phyloP scores from a whole-genome alignment of 768 basidiomycete species.

The Steccherinum ochraceum region DNA sequence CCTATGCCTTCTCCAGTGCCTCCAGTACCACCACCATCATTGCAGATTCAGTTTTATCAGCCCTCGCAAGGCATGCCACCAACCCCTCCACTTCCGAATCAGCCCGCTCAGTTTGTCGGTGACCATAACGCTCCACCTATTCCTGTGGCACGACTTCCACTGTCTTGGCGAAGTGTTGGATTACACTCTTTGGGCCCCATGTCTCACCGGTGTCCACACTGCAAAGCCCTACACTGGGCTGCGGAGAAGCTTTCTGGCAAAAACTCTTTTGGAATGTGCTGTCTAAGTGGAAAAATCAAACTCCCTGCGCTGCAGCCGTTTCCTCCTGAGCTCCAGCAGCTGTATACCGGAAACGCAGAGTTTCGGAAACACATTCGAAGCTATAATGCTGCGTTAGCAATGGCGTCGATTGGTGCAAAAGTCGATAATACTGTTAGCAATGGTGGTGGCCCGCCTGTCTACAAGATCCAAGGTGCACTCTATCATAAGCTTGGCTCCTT shows the following conservation, averaged over 20 bases:
- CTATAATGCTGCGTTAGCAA: conserved; percentile 36
- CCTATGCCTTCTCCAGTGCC: no score
- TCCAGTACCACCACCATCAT: no score
- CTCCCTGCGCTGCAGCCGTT: background rate
- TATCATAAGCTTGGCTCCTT: conserved; percentile 31
- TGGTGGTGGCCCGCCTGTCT: conserved; percentile 25
- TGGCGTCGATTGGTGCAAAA: conserved; percentile 29
- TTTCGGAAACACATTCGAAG: conserved; percentile 31
- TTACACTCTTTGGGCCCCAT: background rate
- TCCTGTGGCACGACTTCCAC: background rate
- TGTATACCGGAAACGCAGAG: background rate
- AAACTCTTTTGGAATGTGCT: background rate
- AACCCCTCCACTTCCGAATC: no score
- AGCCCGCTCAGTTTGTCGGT: no score
- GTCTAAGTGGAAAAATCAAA: background rate
- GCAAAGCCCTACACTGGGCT: background rate
- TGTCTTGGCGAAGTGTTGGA: background rate
- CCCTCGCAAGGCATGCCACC: no score
- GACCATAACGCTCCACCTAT: no score
- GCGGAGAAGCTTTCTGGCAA: background rate
- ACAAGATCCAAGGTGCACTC: conserved; percentile 21
- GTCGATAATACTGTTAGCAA: conserved; percentile 25
- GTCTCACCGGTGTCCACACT: background rate
- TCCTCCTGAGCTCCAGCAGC: background rate
- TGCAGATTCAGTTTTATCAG: no score